Base-by-base conservation (phyloP, 208 protist genomes). In the Giardia duodenalis region DNA sequence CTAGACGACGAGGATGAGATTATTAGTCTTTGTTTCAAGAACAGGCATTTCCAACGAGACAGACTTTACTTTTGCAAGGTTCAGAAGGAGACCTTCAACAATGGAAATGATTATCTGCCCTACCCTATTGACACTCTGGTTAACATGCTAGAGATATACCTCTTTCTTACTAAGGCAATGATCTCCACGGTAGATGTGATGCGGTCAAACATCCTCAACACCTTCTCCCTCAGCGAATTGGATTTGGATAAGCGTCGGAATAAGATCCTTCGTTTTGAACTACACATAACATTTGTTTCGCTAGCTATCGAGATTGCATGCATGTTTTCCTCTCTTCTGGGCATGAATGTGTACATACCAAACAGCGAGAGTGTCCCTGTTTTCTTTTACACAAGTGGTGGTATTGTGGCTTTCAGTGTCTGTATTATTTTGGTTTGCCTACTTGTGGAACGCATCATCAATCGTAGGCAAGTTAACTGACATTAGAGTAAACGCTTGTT, bases 281-380 rank as follows among this genome's bases (percentile, higher is more conserved):
- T 91, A 2, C 0, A 91, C 0, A 1, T 91, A 2, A 91, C 88
- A 1, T 91, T 2, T n/a, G 10, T 46, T 0, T 47, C 44, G 47
- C 42, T 47, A 43, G 88, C 43, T 48, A 4, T 91, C 4, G 88
- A 91, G 2, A 2, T 48, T 1, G 1, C 10, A 48, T 3, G 43
- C 44, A 91, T 91, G 88, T 48, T 91, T 45, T 4, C 88, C 1
- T 22, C 42, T 45, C 44, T 91, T 19, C 45, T 3, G 2, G 88
- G 88, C 2, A 91, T 91, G 88, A 91, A 91, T n/a, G 43, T 91
- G 2, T 2, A 4, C 44, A 47, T 91, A 2, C 88, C 88, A 4
- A 45, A 44, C 19, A 45, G 19, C 19, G 22, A n/a, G 19, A 44
- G 19, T 42, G 19, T 45, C 86, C 3, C 19, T 19, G 86, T 44